Evolutionary conservation across 1,284 basidiomycete species (phyloP).

Genomic region (Clitocybe nebularis): DNA sequence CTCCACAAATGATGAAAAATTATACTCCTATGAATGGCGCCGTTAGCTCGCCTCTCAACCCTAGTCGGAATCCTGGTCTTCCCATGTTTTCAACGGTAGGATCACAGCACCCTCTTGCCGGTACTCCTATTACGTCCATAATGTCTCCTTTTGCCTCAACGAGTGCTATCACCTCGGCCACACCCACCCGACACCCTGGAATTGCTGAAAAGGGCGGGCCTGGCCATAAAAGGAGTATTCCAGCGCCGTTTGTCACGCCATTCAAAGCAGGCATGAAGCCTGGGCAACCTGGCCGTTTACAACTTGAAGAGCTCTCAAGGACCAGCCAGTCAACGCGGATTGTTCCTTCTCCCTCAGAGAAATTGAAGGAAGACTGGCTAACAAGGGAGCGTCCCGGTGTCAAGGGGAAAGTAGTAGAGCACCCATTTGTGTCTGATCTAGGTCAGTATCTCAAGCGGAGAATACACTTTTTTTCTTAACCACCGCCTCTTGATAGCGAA

Average conservation of each 20-base stretch:
- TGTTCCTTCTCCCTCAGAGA: slow-evolving; percentile 6
- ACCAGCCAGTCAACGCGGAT: slow-evolving; percentile 3
- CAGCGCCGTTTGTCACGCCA: slow-evolving; percentile 58
- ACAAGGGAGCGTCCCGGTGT: slow-evolving; percentile 8
- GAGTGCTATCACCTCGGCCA: slow-evolving; percentile 19
- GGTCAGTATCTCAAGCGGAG: slow-evolving; percentile 33
- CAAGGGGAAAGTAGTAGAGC: slow-evolving; percentile 5
- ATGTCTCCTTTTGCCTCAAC: not conserved
- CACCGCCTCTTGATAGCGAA: slow-evolving; percentile 29
- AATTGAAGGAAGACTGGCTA: slow-evolving; percentile 12
- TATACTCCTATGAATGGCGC: not conserved
- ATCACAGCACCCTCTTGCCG: slow-evolving; percentile 23
- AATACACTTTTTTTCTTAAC: slow-evolving; percentile 5
- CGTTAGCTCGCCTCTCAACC: slow-evolving; percentile 24
- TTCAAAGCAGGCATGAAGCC: slow-evolving; percentile 62
- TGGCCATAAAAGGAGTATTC: slow-evolving; percentile 24
- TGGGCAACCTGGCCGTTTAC: slow-evolving; percentile 44
- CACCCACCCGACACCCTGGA: slow-evolving; percentile 26
- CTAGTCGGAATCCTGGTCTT: slow-evolving; percentile 16
- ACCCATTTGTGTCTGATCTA: slow-evolving; percentile 38
- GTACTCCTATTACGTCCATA: slow-evolving; percentile 17
- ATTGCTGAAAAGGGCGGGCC: slow-evolving; percentile 7
- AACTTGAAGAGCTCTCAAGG: slow-evolving; percentile 20
- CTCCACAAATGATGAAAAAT: slow-evolving; percentile 10
- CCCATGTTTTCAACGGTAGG: slow-evolving; percentile 21